Evolutionary conservation across 1,284 basidiomycete genomes (phyloP).

Genomic region (Inonotus hispidus): DNA sequence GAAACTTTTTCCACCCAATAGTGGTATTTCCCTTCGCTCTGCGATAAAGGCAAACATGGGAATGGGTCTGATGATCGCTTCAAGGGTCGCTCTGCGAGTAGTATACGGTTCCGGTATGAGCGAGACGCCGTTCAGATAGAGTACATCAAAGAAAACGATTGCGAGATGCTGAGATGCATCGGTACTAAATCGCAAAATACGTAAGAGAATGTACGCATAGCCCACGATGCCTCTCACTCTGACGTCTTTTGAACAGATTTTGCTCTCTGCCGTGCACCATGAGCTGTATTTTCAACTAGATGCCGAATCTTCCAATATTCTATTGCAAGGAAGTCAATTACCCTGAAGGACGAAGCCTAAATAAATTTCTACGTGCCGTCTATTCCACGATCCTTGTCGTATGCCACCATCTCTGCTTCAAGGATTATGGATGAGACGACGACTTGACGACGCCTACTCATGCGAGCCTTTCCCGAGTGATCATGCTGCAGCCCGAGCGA

Average conservation of each 20-base stretch:
- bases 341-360: not conserved
- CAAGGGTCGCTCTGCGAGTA: slow-evolving; percentile 54
- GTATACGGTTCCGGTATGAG: slow-evolving; percentile 54
- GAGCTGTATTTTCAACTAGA: slow-evolving; percentile 42
- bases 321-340: slow-evolving; percentile 24
- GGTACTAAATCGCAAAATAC: not conserved
- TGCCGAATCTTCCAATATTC: slow-evolving; percentile 69
- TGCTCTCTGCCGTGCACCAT: slow-evolving; percentile 32
- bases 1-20: slow-evolving; percentile 20
- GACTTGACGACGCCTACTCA: slow-evolving; percentile 7
- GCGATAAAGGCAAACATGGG: slow-evolving; percentile 61
- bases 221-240: slow-evolving; percentile 14
- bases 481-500: slow-evolving; percentile 46
- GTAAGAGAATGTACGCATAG: not conserved
- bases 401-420: slow-evolving; percentile 86
- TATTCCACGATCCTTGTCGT: slow-evolving; percentile 44
- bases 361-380: slow-evolving; percentile 43
- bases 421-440: slow-evolving; percentile 47
- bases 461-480: not conserved
- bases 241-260: not conserved
- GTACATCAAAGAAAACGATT: slow-evolving; percentile 80
- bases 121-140: slow-evolving; percentile 56
- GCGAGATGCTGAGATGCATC: slow-evolving; percentile 48
- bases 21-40: slow-evolving; percentile 40
- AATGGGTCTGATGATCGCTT: slow-evolving; percentile 45